These are phyloP conservation scores for Neurospora discreta DNA, from an alignment of 495 filamentous ascomycete species.

Conservation along the genomic window DNA sequence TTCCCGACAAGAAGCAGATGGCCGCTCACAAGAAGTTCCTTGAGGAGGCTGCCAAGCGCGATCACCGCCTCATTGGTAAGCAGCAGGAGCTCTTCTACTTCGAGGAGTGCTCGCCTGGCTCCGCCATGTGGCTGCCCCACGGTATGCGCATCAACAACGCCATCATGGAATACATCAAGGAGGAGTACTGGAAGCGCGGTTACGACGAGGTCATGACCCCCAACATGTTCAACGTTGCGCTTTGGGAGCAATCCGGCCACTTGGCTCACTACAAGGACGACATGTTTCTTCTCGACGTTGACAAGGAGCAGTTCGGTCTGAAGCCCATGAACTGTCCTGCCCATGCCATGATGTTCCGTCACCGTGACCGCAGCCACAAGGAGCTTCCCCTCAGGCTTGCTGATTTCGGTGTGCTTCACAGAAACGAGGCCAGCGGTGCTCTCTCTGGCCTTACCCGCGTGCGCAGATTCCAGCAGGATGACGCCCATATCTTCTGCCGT, in stretches of 20 bases:
- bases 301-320: constrained; percentile 76
- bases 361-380: constrained; percentile 61
- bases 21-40: constrained; percentile 82
- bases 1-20: constrained; percentile 93
- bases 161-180: constrained; percentile 63
- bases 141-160: constrained; percentile 88
- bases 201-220: constrained; percentile 94
- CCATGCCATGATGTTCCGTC: constrained; percentile 26
- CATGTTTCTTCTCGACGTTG: constrained; percentile 88
- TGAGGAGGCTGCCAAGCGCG: constrained; percentile 91
- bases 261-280: constrained; percentile 93
- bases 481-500: constrained; percentile 66
- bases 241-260: constrained; percentile 93
- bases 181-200: constrained; percentile 84
- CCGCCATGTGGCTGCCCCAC: constrained; percentile 87
- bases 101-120: constrained; percentile 80
- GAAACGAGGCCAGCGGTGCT: constrained; percentile 90
- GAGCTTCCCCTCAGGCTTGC: constrained; percentile 85
- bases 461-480: constrained; percentile 88
- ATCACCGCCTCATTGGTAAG: constrained; percentile 80
- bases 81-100: constrained; percentile 98
- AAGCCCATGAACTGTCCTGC: constrained; percentile 98
- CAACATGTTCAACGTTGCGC: constrained; percentile 83
- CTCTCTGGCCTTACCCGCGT: constrained; percentile 85
- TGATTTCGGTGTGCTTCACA: constrained; percentile 90